A percentile compares a stretch with the other conserved stretches of the same genome.
Conservation (phyloP, 2,329 filamentous ascomycete genomes). For the Hypoxylon sp. region DNA sequence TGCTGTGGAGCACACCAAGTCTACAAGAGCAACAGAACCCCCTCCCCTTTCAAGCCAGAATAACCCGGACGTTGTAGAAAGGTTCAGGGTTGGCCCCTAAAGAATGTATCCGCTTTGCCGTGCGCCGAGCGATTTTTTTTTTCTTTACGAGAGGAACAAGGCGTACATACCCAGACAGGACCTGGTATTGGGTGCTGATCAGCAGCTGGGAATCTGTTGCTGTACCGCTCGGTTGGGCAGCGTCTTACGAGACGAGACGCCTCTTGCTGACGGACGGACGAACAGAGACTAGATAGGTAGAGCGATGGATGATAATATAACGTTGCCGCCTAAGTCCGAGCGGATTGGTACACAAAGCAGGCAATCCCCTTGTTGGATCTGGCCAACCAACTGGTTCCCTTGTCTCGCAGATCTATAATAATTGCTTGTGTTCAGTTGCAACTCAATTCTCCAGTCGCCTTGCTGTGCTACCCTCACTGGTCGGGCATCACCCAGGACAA, state of each 20-base stretch:
- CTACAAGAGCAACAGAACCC: no score
- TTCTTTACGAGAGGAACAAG: background rate
- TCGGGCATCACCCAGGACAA: constrained; percentile 6
- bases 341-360: constrained; percentile 25
- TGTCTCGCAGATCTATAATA: constrained; percentile 31
- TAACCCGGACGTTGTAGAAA: constrained; percentile 15
- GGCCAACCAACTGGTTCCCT: constrained; percentile 23
- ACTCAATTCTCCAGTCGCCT: constrained; percentile 19
- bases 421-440: constrained; percentile 13
- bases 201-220: background rate
- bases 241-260: constrained; percentile 3
- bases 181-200: constrained; percentile 7
- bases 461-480: constrained; percentile 17
- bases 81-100: constrained; percentile 34
- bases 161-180: background rate
- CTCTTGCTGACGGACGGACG: constrained; percentile 10
- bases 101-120: constrained; percentile 3
- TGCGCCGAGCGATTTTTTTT: constrained; percentile 4
- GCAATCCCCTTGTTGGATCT: constrained; percentile 19
- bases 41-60: background rate
- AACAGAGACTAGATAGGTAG: background rate
- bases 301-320: constrained; percentile 29
- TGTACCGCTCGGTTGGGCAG: constrained; percentile 14
- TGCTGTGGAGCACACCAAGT: constrained; percentile 7
- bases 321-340: constrained; percentile 41